A percentile compares a stretch with the other conserved stretches of the same genome.
These are phyloP conservation scores for Hymenoscyphus infarciens DNA, from an alignment of 2,329 filamentous ascomycete genomes.

Conservation along the genomic window DNA sequence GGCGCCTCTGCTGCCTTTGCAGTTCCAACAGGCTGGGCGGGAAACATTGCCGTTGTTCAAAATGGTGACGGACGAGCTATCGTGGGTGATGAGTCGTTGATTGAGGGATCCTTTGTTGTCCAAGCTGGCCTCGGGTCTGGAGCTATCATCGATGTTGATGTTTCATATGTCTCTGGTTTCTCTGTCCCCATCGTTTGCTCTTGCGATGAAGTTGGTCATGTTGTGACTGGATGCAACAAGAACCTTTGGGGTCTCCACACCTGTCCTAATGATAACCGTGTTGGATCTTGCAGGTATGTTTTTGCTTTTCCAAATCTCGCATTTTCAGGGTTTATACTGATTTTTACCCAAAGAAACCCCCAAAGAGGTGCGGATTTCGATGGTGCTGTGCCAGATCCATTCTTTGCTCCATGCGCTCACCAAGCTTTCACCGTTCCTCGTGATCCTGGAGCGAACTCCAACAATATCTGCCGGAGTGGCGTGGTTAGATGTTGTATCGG, in stretches of 20 bases:
- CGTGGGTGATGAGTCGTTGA: constrained; percentile 7
- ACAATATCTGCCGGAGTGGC: constrained; percentile 1
- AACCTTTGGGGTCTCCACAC: constrained; percentile 6
- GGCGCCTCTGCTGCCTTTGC: constrained; percentile 8
- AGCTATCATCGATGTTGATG: constrained; percentile 6
- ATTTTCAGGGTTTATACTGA: not conserved
- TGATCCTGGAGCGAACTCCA: constrained; percentile 4
- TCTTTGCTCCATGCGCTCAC: constrained; percentile 6
- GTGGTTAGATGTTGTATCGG: constrained; percentile 9
- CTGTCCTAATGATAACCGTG: constrained; percentile 1
- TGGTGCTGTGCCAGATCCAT: not conserved
- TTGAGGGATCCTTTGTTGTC: constrained; percentile 8
- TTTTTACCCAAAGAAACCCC: not conserved
- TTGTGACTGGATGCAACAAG: constrained; percentile 6
- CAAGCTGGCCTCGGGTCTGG: not conserved
- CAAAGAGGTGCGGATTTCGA: not conserved
- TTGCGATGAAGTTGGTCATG: not conserved
- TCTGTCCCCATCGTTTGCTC: constrained; percentile 8
- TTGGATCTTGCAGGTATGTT: constrained; percentile 5
- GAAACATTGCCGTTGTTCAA: constrained; percentile 4
- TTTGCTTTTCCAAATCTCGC: not conserved
- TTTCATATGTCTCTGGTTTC: constrained; percentile 5
- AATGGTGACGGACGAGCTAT: not conserved
- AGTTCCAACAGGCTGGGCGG: constrained; percentile 7
- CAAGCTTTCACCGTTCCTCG: constrained; percentile 8